These are phyloP conservation scores for Carex littledalei DNA, from an alignment of 176 grass and related monocot species.

Conservation along the genomic window DNA sequence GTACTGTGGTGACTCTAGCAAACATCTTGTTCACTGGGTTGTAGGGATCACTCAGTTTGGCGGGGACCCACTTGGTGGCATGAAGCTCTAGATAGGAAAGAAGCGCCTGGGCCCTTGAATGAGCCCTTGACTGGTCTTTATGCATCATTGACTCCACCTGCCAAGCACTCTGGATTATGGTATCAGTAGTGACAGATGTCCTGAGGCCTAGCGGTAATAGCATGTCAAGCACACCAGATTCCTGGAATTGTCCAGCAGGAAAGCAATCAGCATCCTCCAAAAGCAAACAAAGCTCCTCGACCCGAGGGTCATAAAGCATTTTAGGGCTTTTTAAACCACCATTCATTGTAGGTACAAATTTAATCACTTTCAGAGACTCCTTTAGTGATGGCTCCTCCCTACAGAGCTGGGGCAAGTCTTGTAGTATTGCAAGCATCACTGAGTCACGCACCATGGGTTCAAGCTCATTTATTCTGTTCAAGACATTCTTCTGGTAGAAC, in stretches of 20 bases:
- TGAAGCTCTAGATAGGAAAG: conserved; percentile 94
- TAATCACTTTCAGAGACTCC: conserved; percentile 66
- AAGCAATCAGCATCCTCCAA: conserved; percentile 89
- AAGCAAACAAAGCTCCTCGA: conserved; percentile 89
- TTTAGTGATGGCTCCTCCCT: conserved; percentile 80
- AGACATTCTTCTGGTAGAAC: conserved; percentile 67
- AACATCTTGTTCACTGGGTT: conserved; percentile 74
- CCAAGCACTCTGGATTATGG: conserved; percentile 73
- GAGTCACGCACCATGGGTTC: conserved; percentile 61
- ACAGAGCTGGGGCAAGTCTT: conserved; percentile 85
- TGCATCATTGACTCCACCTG: conserved; percentile 81
- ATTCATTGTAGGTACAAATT: conserved; percentile 67
- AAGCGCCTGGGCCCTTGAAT: conserved; percentile 80
- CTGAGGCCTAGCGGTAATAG: conserved; percentile 69
- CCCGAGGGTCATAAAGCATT: conserved; percentile 93
- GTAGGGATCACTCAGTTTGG: conserved; percentile 42
- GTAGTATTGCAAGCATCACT: conserved; percentile 70
- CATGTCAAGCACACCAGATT: conserved; percentile 86
- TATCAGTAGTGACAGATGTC: conserved; percentile 67
- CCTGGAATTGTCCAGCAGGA: conserved; percentile 63
- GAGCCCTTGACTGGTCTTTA: conserved; percentile 81
- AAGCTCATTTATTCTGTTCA: conserved; percentile 61
- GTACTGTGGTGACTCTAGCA: conserved; percentile 56
- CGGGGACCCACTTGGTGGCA: conserved; percentile 72
- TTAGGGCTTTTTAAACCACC: conserved; percentile 68